A percentile compares a stretch with the other conserved stretches of the same genome.
Conservation (phyloP, 257 asterid species). For the Nyctanthes arbortristis region DNA sequence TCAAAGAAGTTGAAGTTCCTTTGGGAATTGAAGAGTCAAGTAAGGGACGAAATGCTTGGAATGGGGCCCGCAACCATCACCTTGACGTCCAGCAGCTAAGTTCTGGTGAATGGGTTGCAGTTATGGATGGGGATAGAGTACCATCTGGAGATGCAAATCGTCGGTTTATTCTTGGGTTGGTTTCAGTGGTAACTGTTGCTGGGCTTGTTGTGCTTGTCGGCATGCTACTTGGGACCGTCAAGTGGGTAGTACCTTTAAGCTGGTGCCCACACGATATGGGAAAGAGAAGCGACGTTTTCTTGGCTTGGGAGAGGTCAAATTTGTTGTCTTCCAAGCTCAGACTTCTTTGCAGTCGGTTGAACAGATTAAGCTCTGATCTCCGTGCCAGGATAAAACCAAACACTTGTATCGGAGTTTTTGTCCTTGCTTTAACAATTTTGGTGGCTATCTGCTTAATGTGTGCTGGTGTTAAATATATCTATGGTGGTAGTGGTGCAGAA, state of each 20-base stretch:
- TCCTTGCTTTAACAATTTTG: conserved; percentile 40
- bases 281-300: conserved; percentile 76
- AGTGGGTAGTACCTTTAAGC: conserved; percentile 70
- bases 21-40: conserved; percentile 47
- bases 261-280: conserved; percentile 87
- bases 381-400: conserved; percentile 61
- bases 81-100: conserved; percentile 82
- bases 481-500: conserved; percentile 86
- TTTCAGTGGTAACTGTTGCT: conserved; percentile 53
- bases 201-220: conserved; percentile 62
- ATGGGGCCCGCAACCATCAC: conserved; percentile 89
- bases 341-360: conserved; percentile 70
- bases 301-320: conserved; percentile 58
- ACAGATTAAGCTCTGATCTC: conserved; percentile 52
- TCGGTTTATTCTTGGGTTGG: conserved; percentile 64
- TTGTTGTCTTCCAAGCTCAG: conserved; percentile 60
- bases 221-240: conserved; percentile 72
- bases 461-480: conserved; percentile 55
- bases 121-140: conserved; percentile 82
- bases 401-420: conserved; percentile 46
- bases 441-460: conserved; percentile 48
- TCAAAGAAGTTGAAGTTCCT: conserved; percentile 80
- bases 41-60: conserved; percentile 88
- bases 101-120: conserved; percentile 85
- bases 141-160: conserved; percentile 72